Percentiles rank a stretch among this genome's conserved stretches.
Evolutionary conservation across 768 basidiomycete genomes (phyloP).

Genomic region (Dentipellis sp.): DNA sequence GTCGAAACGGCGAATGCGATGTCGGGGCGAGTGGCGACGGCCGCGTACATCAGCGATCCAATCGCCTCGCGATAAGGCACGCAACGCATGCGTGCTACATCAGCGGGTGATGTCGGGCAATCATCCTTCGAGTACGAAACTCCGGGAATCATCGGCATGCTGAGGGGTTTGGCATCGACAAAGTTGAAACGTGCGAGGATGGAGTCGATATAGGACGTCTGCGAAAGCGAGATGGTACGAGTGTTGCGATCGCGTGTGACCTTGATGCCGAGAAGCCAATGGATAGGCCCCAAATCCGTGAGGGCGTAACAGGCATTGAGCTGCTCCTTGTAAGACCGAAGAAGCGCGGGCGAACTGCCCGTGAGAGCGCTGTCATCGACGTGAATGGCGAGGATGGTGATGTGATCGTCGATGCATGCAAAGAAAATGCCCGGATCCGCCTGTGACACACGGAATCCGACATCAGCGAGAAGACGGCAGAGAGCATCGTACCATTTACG

Average conservation of each 20-base stretch:
- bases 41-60: not conserved
- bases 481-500: not conserved
- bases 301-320: not conserved
- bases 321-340: not conserved
- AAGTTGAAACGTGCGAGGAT: not conserved
- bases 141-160: not conserved
- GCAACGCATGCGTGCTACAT: not conserved
- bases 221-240: not conserved
- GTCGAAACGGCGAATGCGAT: conserved; percentile 22
- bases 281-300: not conserved
- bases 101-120: not conserved
- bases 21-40: conserved; percentile 24
- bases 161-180: not conserved
- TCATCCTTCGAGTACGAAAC: not conserved
- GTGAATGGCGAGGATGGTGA: not conserved
- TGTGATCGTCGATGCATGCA: not conserved
- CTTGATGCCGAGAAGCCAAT: not conserved
- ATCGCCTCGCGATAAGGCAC: not conserved
- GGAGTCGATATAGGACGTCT: not conserved
- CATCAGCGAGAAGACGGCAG: not conserved
- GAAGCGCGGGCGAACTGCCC: not conserved
- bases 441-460: not conserved
- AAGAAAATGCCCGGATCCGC: not conserved
- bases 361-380: not conserved
- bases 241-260: not conserved